Evolutionary conservation across 2,329 filamentous ascomycete species (phyloP).

Genomic region (Scortechinia acanthostroma): DNA sequence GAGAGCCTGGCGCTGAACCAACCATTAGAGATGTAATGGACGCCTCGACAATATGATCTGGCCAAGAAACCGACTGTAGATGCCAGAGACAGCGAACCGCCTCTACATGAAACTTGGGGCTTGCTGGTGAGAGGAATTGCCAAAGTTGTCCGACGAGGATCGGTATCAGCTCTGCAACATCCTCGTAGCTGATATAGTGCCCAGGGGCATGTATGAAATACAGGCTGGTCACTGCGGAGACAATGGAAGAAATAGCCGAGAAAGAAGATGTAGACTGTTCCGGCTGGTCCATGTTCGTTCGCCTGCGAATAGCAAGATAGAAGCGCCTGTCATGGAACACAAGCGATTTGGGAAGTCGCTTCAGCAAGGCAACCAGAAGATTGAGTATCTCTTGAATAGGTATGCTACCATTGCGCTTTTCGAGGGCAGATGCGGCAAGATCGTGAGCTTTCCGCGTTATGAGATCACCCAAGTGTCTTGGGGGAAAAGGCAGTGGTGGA

Average conservation of each 20-base stretch:
- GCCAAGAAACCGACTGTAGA: slow-evolving; percentile 65
- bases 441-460: slow-evolving; percentile 52
- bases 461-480: slow-evolving; percentile 47
- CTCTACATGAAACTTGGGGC: slow-evolving; percentile 91
- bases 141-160: slow-evolving; percentile 69
- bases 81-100: slow-evolving; percentile 81
- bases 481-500: slow-evolving; percentile 47
- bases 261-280: slow-evolving; percentile 6
- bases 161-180: slow-evolving; percentile 56
- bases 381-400: neutral
- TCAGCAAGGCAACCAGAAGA: slow-evolving; percentile 32
- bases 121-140: slow-evolving; percentile 72
- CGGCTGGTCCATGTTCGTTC: neutral
- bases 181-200: slow-evolving; percentile 39
- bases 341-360: neutral
- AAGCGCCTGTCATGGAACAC: neutral
- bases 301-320: neutral
- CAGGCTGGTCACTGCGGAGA: slow-evolving; percentile 51
- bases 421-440: slow-evolving; percentile 38
- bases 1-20: slow-evolving; percentile 34
- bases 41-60: slow-evolving; percentile 72
- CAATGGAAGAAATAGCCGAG: slow-evolving; percentile 39
- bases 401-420: slow-evolving; percentile 16
- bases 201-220: slow-evolving; percentile 45
- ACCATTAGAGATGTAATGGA: slow-evolving; percentile 67